Evolutionary conservation across 2,329 filamentous ascomycete genomes (phyloP).

Genomic region (Aspergillus ochraceus): DNA sequence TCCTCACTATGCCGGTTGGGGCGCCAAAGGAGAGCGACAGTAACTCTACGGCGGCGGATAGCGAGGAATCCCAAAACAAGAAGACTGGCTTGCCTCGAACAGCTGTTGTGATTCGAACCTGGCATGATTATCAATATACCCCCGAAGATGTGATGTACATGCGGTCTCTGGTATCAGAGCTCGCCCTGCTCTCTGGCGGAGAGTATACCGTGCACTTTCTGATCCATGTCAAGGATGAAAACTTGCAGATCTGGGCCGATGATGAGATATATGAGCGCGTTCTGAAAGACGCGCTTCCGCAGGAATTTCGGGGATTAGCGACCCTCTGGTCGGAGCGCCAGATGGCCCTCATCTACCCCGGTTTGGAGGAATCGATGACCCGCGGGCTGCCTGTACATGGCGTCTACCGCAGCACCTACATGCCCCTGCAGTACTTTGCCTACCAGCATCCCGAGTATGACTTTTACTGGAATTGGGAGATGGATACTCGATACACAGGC

Average conservation of each 20-base stretch:
- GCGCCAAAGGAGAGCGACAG: slow-evolving; percentile 20
- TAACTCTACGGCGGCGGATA: slow-evolving; percentile 10
- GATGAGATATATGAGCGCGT: slow-evolving; percentile 70
- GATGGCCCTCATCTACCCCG: slow-evolving; percentile 88
- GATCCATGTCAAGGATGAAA: slow-evolving; percentile 78
- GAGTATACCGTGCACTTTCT: slow-evolving; percentile 84
- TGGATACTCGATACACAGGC: slow-evolving; percentile 75
- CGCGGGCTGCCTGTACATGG: slow-evolving; percentile 79
- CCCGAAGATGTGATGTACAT: slow-evolving; percentile 76
- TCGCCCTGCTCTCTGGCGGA: slow-evolving; percentile 73
- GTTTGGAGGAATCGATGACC: slow-evolving; percentile 74
- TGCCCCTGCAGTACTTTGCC: slow-evolving; percentile 94
- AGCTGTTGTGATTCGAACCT: slow-evolving; percentile 77
- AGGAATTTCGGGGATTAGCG: slow-evolving; percentile 84
- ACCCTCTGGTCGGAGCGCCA: slow-evolving; percentile 93
- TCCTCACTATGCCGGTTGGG: slow-evolving; percentile 36
- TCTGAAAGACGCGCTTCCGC: slow-evolving; percentile 68
- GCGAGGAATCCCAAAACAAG: slow-evolving; percentile 18
- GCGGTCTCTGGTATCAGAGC: slow-evolving; percentile 76
- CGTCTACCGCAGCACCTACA: slow-evolving; percentile 87
- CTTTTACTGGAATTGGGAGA: slow-evolving; percentile 85
- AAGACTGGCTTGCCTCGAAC: slow-evolving; percentile 54
- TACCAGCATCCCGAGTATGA: slow-evolving; percentile 77
- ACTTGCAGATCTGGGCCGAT: slow-evolving; percentile 79
- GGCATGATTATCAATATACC: slow-evolving; percentile 76